A percentile compares a stretch with the other conserved stretches of the same genome.
These are phyloP conservation scores for Acer yangbiense DNA, from an alignment of 345 rosid species.

Conservation along the genomic window DNA sequence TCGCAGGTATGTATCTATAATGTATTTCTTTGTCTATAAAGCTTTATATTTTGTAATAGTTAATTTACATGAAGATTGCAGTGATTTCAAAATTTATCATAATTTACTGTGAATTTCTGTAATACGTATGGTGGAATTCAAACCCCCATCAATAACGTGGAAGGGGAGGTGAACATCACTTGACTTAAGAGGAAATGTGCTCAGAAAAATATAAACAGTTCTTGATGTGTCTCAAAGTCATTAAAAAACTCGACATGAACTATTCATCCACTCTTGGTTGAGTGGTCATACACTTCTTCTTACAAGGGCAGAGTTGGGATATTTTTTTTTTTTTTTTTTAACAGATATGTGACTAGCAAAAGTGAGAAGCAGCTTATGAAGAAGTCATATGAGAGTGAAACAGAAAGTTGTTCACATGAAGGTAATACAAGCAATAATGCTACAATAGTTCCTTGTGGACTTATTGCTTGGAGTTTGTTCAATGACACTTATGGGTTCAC, in stretches of 20 bases:
- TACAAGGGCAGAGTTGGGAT: too few species aligned
- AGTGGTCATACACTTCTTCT: not conserved
- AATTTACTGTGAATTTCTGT: too few species aligned
- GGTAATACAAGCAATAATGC: not conserved
- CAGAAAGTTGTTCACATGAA: conserved; percentile 42
- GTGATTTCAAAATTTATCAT: too few species aligned
- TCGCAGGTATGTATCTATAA: conserved; percentile 48
- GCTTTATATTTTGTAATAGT: not conserved
- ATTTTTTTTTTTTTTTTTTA: not conserved
- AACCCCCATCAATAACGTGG: too few species aligned
- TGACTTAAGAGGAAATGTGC: too few species aligned
- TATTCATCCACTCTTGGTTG: not conserved
- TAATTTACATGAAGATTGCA: too few species aligned
- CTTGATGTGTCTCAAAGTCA: not conserved
- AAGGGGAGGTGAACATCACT: too few species aligned
- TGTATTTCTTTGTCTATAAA: not conserved
- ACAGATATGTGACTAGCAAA: conserved; percentile 64
- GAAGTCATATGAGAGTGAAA: conserved; percentile 24
- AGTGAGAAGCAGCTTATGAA: conserved; percentile 49
- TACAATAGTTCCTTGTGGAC: conserved; percentile 58
- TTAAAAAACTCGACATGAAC: not conserved
- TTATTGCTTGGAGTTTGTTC: conserved; percentile 63
- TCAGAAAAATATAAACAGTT: too few species aligned
- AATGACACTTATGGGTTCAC: conserved; percentile 52
- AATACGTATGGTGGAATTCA: too few species aligned